phyloP scores from a whole-genome alignment of 176 grass and related monocot genomes.

The Eragrostis nindensis region DNA sequence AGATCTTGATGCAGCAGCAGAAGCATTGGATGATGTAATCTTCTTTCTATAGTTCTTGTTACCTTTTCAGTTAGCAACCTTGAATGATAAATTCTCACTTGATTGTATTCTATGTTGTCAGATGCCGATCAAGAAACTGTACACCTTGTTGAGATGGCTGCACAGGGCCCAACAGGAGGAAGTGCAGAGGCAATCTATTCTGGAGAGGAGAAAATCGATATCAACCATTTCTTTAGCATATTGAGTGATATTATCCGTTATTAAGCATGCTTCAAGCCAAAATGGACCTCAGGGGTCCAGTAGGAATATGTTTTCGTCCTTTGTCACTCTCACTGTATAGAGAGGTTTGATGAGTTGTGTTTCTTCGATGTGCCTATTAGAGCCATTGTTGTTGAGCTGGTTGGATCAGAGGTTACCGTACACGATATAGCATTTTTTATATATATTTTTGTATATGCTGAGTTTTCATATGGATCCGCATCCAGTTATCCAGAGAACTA shows the following conservation, averaged over 20 bases:
- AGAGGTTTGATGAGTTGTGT: slow-evolving; percentile 23
- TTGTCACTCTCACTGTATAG: slow-evolving; percentile 3
- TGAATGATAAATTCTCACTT: slow-evolving; percentile 40
- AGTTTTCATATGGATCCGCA: not conserved
- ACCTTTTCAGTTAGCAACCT: not conserved
- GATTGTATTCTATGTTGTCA: slow-evolving; percentile 43
- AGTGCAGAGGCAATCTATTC: slow-evolving; percentile 80
- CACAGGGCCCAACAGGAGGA: slow-evolving; percentile 63
- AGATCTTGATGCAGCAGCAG: slow-evolving; percentile 75
- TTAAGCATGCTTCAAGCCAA: slow-evolving; percentile 15
- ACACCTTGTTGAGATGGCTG: slow-evolving; percentile 98
- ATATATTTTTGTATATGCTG: slow-evolving; percentile 5
- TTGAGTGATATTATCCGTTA: slow-evolving; percentile 71
- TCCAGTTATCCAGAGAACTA: not conserved
- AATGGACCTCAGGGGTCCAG: slow-evolving; percentile 6
- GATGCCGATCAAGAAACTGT: slow-evolving; percentile 89
- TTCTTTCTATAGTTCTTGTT: slow-evolving; percentile 27
- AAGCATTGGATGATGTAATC: slow-evolving; percentile 84
- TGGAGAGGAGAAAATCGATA: slow-evolving; percentile 81
- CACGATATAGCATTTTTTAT: slow-evolving; percentile 31
- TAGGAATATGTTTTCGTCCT: slow-evolving; percentile 24
- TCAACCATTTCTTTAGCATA: slow-evolving; percentile 96
- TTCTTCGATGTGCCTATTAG: slow-evolving; percentile 4
- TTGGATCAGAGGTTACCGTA: slow-evolving; percentile 1
- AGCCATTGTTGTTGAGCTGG: not conserved